phyloP scores from a whole-genome alignment of 2,329 filamentous ascomycete genomes.

The Trichophyton simii region DNA sequence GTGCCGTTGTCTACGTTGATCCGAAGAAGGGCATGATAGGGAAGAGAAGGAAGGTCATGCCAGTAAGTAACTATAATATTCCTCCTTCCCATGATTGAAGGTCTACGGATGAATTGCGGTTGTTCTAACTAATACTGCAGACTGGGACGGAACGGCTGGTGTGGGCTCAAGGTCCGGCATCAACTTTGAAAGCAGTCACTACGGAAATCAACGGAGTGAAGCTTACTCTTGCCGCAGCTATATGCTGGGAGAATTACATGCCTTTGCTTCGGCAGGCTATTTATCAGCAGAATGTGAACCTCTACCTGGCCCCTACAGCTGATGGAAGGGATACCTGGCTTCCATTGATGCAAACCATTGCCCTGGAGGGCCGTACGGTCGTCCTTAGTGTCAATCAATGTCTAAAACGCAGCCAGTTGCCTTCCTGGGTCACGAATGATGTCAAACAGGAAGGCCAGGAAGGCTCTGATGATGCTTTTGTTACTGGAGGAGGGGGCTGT shows the following conservation, averaged over 20 bases:
- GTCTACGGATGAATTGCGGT: too few relatives aligned
- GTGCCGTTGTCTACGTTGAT: slow-evolving; percentile 68
- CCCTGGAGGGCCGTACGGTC: slow-evolving; percentile 69
- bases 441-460: not conserved
- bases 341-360: slow-evolving; percentile 67
- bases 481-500: slow-evolving; percentile 66
- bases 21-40: slow-evolving; percentile 60
- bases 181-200: slow-evolving; percentile 64
- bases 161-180: slow-evolving; percentile 75
- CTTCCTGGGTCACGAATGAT: slow-evolving; percentile 40
- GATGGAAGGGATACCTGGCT: slow-evolving; percentile 76
- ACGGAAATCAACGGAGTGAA: slow-evolving; percentile 67
- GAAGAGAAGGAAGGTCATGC: slow-evolving; percentile 87
- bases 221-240: slow-evolving; percentile 70
- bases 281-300: slow-evolving; percentile 81
- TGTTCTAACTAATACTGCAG: slow-evolving; percentile 21
- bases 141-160: slow-evolving; percentile 72
- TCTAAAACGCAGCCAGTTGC: slow-evolving; percentile 47
- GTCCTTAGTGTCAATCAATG: slow-evolving; percentile 82
- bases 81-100: too few relatives aligned
- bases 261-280: slow-evolving; percentile 70
- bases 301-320: slow-evolving; percentile 83
- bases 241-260: slow-evolving; percentile 98
- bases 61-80: slow-evolving; percentile 39
- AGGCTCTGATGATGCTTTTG: slow-evolving; percentile 35